These are phyloP conservation scores for Rosa lucieae DNA, from an alignment of 306 rosid genomes.

Conservation along the genomic window DNA sequence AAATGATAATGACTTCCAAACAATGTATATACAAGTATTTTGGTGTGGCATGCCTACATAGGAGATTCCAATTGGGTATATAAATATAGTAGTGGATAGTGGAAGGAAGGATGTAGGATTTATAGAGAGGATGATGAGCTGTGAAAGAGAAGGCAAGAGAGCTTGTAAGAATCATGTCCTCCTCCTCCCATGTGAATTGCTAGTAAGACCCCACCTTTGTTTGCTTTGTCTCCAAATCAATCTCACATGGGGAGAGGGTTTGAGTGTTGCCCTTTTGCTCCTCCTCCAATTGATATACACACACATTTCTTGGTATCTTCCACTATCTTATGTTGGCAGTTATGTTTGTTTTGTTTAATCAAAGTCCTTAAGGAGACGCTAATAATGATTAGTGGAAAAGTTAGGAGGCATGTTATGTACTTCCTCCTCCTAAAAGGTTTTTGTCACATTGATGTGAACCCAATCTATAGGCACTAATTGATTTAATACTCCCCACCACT, in stretches of 20 bases:
- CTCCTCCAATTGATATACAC: constrained; percentile 6
- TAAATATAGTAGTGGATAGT: constrained; percentile 20
- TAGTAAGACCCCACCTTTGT: constrained; percentile 53
- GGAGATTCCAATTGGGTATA: constrained; percentile 30
- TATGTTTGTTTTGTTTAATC: constrained; percentile 26
- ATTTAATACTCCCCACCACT: neutral
- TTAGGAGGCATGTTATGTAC: constrained; percentile 42
- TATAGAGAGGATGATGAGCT: constrained; percentile 56
- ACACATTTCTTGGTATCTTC: constrained; percentile 27
- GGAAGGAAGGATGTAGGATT: constrained; percentile 31
- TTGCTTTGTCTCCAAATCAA: constrained; percentile 77
- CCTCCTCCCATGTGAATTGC: constrained; percentile 88
- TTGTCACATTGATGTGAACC: constrained; percentile 16
- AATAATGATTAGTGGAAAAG: constrained; percentile 63
- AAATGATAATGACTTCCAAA: neutral
- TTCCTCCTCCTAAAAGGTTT: constrained; percentile 1
- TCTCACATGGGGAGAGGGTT: constrained; percentile 60
- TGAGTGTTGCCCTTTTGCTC: constrained; percentile 33
- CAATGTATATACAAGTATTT: constrained; percentile 24
- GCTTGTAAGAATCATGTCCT: constrained; percentile 55
- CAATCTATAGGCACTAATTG: neutral
- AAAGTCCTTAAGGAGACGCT: constrained; percentile 43
- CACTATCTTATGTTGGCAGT: constrained; percentile 56
- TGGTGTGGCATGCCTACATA: constrained; percentile 15
- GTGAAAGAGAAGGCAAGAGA: constrained; percentile 48